Base-by-base conservation (phyloP, 768 basidiomycete genomes). In the Xerocomus brunneocitrinus region DNA sequence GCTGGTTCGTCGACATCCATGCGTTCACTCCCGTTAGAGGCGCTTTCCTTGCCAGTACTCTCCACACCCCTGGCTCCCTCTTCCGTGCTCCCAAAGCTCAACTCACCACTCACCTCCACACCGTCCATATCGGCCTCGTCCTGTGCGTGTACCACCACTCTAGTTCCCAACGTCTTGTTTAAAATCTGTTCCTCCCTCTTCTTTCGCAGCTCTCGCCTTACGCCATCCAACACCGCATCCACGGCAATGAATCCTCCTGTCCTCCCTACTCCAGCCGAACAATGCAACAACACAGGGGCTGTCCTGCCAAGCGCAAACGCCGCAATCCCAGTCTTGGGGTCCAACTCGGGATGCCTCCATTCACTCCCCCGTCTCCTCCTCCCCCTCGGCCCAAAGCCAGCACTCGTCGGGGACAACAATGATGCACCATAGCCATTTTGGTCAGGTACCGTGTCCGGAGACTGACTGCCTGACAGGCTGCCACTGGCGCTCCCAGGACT, bases 211-310 rank as follows among this genome's bases (percentile, higher is more conserved):
- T 92, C 88, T 47, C 77, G 67, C 61, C 80, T 73, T 4, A 93
- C 72, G 5, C 81, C 86, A 64, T 91, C 89, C 50, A 95, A 73
- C n/a, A 91, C 76, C 8, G 91, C 85, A 66, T 93, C 91, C 1
- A 95, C 82, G 8, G 90, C 84, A 63, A 98, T 93, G 68, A 91
- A 98, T 25, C 89, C 90, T 22, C 95, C 95, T 0, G 95, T 98
- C 39, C 95, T 80, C 0, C 95, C 95, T 6, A 97, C 93, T 19
- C 95, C 95, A 0, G 95, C 95, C 30, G 91, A 94, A 65, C 95
- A 95, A 67, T 95, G 92, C 58, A 95, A 68, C 44, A 95, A 66
- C 28, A 93, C 79, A 1, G 90, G 89, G 22, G 79, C 70, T 13
- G 58, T 51, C 41, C 54, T 67, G 6, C 76, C 78, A 47, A 78